Conservation (phyloP, 345 rosid genomes). For the Populus euphratica region DNA sequence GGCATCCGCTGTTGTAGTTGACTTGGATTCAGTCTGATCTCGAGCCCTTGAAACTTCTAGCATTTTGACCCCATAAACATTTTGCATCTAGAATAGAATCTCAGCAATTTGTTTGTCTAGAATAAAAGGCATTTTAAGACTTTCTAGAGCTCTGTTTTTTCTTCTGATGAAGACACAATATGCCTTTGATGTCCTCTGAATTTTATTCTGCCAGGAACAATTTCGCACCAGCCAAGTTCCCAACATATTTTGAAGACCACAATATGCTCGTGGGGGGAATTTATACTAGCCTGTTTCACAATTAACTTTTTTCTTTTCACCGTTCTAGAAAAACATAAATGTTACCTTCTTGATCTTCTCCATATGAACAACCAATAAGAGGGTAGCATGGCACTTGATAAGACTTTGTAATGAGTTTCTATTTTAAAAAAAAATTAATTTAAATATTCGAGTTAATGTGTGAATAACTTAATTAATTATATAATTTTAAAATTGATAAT, state of each 20-base stretch:
- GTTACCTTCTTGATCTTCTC: not conserved
- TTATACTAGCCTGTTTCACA: not conserved
- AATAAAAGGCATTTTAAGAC: not conserved
- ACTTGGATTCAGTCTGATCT: conserved; percentile 21
- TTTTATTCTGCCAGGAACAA: not conserved
- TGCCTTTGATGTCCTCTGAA: not conserved
- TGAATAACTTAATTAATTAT: accelerated
- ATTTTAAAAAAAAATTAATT: no score
- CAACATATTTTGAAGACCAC: not conserved
- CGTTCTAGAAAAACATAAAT: not conserved
- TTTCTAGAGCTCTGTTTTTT: not conserved
- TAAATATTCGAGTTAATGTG: no score
- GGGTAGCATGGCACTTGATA: not conserved
- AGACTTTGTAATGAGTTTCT: not conserved
- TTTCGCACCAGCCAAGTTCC: not conserved
- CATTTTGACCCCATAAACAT: not conserved
- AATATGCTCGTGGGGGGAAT: not conserved
- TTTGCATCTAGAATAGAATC: conserved; percentile 4
- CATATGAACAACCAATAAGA: not conserved
- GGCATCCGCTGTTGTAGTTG: conserved; percentile 1
- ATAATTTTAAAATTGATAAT: accelerated
- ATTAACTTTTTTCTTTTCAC: not conserved
- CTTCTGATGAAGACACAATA: not conserved
- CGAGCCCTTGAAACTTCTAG: not conserved
- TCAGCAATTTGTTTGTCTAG: not conserved